A percentile compares a stretch with the other conserved stretches of the same genome.
phyloP scores from a whole-genome alignment of 768 basidiomycete genomes.

The Leccinum ochraceum region DNA sequence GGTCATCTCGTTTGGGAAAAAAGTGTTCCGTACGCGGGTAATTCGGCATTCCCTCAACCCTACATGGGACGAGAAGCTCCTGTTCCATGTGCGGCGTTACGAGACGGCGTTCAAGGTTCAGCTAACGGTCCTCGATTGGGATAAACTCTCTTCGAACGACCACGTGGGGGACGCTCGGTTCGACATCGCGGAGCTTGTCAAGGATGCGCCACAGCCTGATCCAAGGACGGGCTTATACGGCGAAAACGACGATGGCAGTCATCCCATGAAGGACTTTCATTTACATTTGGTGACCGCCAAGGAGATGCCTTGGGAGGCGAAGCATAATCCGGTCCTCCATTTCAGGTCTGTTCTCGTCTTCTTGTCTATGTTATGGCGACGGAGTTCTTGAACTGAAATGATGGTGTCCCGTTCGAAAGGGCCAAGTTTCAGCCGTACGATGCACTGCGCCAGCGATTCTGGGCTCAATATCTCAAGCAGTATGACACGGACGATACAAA shows the following conservation, averaged over 20 bases:
- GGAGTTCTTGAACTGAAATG: conserved; percentile 4
- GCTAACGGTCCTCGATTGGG: conserved; percentile 93
- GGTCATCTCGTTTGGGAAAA: conserved; percentile 54
- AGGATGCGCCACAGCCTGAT: conserved; percentile 64
- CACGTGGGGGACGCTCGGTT: conserved; percentile 79
- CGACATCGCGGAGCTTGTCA: conserved; percentile 69
- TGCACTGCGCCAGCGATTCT: conserved; percentile 86
- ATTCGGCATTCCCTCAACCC: no score
- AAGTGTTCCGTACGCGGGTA: no score
- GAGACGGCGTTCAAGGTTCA: conserved; percentile 79
- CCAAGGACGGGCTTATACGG: conserved; percentile 48
- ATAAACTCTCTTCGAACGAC: conserved; percentile 89
- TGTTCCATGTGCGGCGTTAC: conserved; percentile 91
- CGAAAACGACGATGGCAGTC: conserved; percentile 37
- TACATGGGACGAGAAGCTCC: conserved; percentile 90
- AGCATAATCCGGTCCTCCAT: conserved; percentile 66
- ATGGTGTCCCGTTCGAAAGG: conserved; percentile 35
- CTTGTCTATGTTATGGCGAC: not conserved
- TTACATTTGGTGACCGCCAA: conserved; percentile 62
- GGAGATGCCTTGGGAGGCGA: conserved; percentile 70
- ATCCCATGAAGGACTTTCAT: conserved; percentile 72
- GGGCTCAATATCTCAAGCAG: conserved; percentile 84
- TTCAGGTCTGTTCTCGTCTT: conserved; percentile 49
- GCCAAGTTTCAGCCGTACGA: conserved; percentile 97
- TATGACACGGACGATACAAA: conserved; percentile 59